Conservation (phyloP, 805 yeast species). For the Vanderwaltozyma tropicalis region DNA sequence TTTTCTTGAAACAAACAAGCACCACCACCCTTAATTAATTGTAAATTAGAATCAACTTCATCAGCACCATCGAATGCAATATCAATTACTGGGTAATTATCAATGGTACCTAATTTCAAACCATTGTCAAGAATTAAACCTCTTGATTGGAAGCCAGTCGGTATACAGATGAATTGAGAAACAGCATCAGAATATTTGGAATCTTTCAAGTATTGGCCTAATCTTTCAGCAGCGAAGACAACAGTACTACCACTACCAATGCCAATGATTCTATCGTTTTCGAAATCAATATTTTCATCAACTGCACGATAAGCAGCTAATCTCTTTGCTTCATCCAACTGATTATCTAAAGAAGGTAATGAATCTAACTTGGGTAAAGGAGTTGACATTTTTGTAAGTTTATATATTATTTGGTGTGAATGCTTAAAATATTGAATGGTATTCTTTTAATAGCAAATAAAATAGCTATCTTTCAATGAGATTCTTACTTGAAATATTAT, state of each 20-base stretch:
- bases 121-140: constrained; percentile 78
- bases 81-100: constrained; percentile 73
- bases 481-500: too few relatives aligned
- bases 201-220: constrained; percentile 43
- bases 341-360: constrained; percentile 20
- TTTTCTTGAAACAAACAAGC: constrained; percentile 96
- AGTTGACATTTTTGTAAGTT: too few relatives aligned
- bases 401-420: too few relatives aligned
- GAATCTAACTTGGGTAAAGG: neutral
- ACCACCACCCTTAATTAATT: constrained; percentile 97
- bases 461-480: too few relatives aligned
- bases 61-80: constrained; percentile 98
- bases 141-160: constrained; percentile 94
- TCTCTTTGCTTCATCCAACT: constrained; percentile 76
- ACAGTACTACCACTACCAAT: constrained; percentile 97
- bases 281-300: constrained; percentile 50
- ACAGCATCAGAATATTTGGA: constrained; percentile 29
- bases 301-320: constrained; percentile 88
- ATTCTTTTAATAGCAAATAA: too few relatives aligned
- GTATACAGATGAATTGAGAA: constrained; percentile 60
- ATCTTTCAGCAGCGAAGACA: constrained; percentile 90
- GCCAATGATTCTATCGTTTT: constrained; percentile 66
- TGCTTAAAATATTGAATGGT: too few relatives aligned
- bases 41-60: constrained; percentile 73
- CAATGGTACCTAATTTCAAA: constrained; percentile 66